A percentile compares a stretch with the other conserved stretches of the same genome.
phyloP scores from a whole-genome alignment of 2,329 filamentous ascomycete species.

The Beauveria asiatica region DNA sequence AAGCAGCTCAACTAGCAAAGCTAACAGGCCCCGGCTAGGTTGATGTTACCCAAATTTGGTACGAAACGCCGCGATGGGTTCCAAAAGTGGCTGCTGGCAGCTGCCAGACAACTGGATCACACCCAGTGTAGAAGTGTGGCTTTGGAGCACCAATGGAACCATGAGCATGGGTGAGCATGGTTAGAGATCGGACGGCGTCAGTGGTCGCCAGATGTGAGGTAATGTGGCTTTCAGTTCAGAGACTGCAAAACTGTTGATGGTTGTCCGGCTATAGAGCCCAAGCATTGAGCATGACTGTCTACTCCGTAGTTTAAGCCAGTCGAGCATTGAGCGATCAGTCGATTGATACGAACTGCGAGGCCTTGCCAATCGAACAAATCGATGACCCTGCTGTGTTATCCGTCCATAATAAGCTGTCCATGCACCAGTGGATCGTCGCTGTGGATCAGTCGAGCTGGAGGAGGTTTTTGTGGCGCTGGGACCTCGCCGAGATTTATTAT shows the following conservation, averaged over 20 bases:
- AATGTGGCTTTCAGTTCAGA: neutral
- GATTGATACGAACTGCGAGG: neutral
- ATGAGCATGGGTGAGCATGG: neutral
- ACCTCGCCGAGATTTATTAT: neutral
- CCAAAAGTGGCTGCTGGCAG: neutral
- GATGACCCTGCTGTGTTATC: neutral
- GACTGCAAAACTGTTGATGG: neutral
- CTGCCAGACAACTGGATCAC: neutral
- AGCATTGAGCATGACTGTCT: neutral
- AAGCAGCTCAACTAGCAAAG: neutral
- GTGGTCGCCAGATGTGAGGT: neutral
- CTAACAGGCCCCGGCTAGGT: neutral
- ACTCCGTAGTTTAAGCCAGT: neutral
- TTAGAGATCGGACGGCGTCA: slow-evolving; percentile 1
- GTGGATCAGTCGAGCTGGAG: neutral
- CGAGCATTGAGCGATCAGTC: neutral
- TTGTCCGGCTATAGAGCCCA: neutral
- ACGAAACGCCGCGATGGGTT: neutral
- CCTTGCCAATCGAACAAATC: neutral
- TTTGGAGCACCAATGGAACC: neutral
- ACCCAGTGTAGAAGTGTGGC: neutral
- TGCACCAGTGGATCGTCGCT: neutral
- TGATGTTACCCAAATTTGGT: neutral
- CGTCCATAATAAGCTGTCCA: neutral
- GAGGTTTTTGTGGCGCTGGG: neutral